Evolutionary conservation across 805 yeast species (phyloP).

Genomic region (Wickerhamomyces queroliae): DNA sequence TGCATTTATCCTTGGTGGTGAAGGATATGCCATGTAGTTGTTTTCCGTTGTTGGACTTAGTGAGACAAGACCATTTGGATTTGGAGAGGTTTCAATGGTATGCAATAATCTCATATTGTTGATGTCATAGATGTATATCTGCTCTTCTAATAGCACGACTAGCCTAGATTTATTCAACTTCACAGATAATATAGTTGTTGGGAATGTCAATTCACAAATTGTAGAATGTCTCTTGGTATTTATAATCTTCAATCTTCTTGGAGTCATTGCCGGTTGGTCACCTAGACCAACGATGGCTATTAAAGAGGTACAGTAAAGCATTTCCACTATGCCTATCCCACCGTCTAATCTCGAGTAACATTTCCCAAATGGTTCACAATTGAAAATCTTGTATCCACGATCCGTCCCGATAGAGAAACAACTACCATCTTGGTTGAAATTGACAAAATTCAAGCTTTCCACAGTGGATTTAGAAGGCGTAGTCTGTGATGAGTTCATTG

Average conservation of each 20-base stretch:
- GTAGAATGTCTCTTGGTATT: slow-evolving; percentile 62
- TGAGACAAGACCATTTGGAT: slow-evolving; percentile 53
- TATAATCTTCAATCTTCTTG: slow-evolving; percentile 75
- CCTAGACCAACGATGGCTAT: slow-evolving; percentile 71
- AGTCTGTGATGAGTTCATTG: background rate
- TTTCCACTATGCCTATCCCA: slow-evolving; percentile 63
- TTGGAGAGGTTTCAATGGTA: slow-evolving; percentile 43
- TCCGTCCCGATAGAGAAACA: slow-evolving; percentile 68
- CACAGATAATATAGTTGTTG: slow-evolving; percentile 53
- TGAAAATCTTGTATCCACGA: slow-evolving; percentile 58
- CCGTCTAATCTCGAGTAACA: slow-evolving; percentile 44
- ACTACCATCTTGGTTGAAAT: slow-evolving; percentile 71
- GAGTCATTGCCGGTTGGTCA: slow-evolving; percentile 60
- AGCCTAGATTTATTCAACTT: slow-evolving; percentile 62
- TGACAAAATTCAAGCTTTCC: slow-evolving; percentile 37
- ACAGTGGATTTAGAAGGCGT: slow-evolving; percentile 6
- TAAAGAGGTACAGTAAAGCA: slow-evolving; percentile 70
- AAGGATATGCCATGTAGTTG: slow-evolving; percentile 65
- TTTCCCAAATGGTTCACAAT: slow-evolving; percentile 62
- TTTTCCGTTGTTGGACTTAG: slow-evolving; percentile 47
- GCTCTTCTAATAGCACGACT: slow-evolving; percentile 55
- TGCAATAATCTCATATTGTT: slow-evolving; percentile 61
- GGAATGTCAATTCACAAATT: slow-evolving; percentile 71
- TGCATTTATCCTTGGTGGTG: slow-evolving; percentile 55
- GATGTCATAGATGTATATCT: slow-evolving; percentile 68